Percentiles rank a stretch among this genome's conserved stretches.
Evolutionary conservation across 371 early-diverging fungal genomes (phyloP).

Genomic region (Rhizopus stolonifer): DNA sequence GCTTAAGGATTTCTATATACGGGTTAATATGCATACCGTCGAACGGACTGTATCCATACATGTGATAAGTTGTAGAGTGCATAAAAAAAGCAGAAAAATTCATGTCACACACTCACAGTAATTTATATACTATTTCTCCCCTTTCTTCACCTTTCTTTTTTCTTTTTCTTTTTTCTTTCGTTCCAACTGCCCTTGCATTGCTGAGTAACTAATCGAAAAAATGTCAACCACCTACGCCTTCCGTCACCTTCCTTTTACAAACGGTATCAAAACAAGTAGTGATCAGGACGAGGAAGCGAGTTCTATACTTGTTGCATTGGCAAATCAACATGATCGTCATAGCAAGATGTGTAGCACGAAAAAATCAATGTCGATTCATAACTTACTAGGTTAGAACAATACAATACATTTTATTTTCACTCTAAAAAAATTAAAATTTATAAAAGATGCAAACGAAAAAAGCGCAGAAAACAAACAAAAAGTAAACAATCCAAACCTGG

Average conservation of each 20-base stretch:
- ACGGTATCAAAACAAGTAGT: background rate
- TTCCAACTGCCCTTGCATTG: no score
- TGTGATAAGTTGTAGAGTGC: background rate
- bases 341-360: background rate
- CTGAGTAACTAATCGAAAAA: background rate
- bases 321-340: constrained; percentile 17
- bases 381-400: constrained; percentile 26
- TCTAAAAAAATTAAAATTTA: no score
- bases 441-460: no score
- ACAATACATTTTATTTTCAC: background rate
- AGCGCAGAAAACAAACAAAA: no score
- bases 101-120: background rate
- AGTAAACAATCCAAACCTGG: no score
- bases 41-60: background rate
- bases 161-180: background rate
- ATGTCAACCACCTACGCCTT: background rate
- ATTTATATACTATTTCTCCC: background rate
- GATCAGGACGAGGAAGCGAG: constrained; percentile 43
- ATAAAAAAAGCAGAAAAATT: background rate
- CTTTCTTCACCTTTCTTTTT: background rate
- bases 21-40: background rate
- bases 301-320: constrained; percentile 37
- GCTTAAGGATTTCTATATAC: background rate
- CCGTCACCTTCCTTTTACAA: no score
- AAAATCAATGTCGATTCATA: constrained; percentile 38